Conservation (phyloP, 2,329 filamentous ascomycete species). For the Cercospora janseana region DNA sequence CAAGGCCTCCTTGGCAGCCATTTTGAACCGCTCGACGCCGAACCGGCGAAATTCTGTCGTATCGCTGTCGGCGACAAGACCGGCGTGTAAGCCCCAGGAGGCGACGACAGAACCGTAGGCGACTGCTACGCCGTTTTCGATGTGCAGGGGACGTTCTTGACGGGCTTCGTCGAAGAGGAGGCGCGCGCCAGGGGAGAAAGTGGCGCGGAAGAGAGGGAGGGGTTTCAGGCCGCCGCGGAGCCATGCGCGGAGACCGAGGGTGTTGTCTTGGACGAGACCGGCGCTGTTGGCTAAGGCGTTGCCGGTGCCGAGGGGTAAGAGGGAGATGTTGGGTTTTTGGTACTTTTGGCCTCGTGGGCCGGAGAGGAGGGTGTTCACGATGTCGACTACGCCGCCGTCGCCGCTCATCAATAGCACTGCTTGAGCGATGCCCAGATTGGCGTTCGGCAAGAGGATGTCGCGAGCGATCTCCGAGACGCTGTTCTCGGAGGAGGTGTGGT, state of each 20-base stretch:
- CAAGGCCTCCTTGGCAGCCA: constrained; percentile 78
- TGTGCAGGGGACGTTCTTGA: constrained; percentile 41
- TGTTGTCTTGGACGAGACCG: constrained; percentile 40
- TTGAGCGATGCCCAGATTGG: constrained; percentile 50
- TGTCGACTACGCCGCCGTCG: constrained; percentile 81
- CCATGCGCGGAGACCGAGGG: constrained; percentile 44
- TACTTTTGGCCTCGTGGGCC: constrained; percentile 47
- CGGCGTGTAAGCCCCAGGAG: constrained; percentile 86
- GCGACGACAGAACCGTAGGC: constrained; percentile 77
- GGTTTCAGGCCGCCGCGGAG: constrained; percentile 37
- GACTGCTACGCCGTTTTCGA: constrained; percentile 35
- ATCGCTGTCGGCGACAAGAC: constrained; percentile 87
- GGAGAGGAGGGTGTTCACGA: constrained; percentile 65
- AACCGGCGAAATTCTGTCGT: constrained; percentile 75
- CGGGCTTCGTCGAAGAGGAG: constrained; percentile 46
- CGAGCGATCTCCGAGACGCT: constrained; percentile 65
- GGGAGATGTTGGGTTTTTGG: constrained; percentile 55
- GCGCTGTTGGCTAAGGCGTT: constrained; percentile 51
- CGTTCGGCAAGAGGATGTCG: constrained; percentile 48
- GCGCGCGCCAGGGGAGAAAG: constrained; percentile 47
- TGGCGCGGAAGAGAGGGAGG: constrained; percentile 46
- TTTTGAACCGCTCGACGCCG: constrained; percentile 74
- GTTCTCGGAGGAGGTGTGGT: constrained; percentile 62
- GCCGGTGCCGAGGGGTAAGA: constrained; percentile 50
- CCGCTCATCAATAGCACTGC: constrained; percentile 78